phyloP scores from a whole-genome alignment of 495 filamentous ascomycete species.

The Apiosordaria backusii region DNA sequence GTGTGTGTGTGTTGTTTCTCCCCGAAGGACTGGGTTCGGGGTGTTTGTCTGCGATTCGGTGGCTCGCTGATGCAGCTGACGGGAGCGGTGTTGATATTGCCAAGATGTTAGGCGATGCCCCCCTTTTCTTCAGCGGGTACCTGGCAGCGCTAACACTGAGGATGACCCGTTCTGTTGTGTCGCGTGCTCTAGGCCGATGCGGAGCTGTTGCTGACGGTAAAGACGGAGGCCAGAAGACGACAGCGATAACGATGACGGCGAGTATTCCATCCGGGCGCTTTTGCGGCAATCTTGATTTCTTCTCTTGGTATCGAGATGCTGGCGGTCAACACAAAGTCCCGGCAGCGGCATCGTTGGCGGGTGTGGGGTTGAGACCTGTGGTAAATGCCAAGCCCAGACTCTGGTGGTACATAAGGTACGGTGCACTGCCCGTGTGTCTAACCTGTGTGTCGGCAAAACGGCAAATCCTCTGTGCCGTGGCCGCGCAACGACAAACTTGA shows the following conservation, averaged over 20 bases:
- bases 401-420: background rate
- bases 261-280: too few relatives aligned
- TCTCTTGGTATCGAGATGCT: too few relatives aligned
- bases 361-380: background rate
- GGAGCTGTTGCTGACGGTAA: background rate
- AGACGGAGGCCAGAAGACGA: too few relatives aligned
- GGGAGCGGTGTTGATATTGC: background rate
- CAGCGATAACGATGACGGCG: too few relatives aligned
- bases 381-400: background rate
- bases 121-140: background rate
- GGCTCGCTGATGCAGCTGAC: too few relatives aligned
- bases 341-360: background rate
- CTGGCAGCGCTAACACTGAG: background rate
- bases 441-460: constrained; percentile 2
- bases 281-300: too few relatives aligned
- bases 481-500: background rate
- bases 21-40: too few relatives aligned
- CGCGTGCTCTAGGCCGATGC: background rate
- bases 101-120: background rate
- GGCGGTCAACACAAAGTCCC: background rate
- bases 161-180: background rate
- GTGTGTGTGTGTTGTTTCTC: background rate
- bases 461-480: background rate
- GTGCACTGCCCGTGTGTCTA: too few relatives aligned
- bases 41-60: too few relatives aligned